These are phyloP conservation scores for Lentithecium fluviatile DNA, from an alignment of 495 filamentous ascomycete species.

Conservation along the genomic window DNA sequence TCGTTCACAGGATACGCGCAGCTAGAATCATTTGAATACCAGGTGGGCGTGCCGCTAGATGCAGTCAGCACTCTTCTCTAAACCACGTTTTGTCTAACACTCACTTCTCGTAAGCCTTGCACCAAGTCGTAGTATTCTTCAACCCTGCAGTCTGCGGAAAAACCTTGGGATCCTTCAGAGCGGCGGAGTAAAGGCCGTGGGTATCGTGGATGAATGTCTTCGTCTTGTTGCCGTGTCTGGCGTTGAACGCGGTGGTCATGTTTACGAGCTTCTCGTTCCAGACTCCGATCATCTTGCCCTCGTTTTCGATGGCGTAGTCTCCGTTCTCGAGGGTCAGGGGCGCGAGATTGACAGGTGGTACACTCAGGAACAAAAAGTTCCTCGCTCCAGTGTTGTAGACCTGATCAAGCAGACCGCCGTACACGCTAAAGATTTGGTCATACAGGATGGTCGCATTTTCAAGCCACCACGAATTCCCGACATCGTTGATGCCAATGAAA, in stretches of 20 bases:
- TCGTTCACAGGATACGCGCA: slow-evolving; percentile 56
- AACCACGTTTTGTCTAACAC: slow-evolving; percentile 23
- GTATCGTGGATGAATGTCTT: slow-evolving; percentile 41
- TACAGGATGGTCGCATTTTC: slow-evolving; percentile 48
- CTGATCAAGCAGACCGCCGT: slow-evolving; percentile 55
- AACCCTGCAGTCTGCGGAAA: slow-evolving; percentile 43
- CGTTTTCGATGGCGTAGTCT: slow-evolving; percentile 8
- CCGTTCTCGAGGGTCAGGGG: slow-evolving; percentile 49
- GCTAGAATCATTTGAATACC: slow-evolving; percentile 48
- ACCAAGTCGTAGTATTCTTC: slow-evolving; percentile 57
- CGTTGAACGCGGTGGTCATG: slow-evolving; percentile 27
- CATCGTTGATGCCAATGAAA: slow-evolving; percentile 81
- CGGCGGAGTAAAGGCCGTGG: slow-evolving; percentile 34
- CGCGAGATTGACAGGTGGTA: slow-evolving; percentile 68
- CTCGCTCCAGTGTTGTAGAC: slow-evolving; percentile 62
- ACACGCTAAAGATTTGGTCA: slow-evolving; percentile 56
- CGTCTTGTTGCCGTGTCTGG: slow-evolving; percentile 27
- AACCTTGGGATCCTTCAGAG: slow-evolving; percentile 34
- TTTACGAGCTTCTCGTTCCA: slow-evolving; percentile 36
- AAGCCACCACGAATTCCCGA: slow-evolving; percentile 63
- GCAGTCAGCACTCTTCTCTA: slow-evolving; percentile 13
- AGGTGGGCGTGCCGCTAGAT: slow-evolving; percentile 51
- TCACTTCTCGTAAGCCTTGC: slow-evolving; percentile 56
- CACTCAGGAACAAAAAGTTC: slow-evolving; percentile 73
- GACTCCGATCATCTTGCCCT: slow-evolving; percentile 33